Percentiles rank a stretch among this genome's conserved stretches.
Evolutionary conservation across 75 land plant species (phyloP).

Genomic region (Cryptomeria japonica): DNA sequence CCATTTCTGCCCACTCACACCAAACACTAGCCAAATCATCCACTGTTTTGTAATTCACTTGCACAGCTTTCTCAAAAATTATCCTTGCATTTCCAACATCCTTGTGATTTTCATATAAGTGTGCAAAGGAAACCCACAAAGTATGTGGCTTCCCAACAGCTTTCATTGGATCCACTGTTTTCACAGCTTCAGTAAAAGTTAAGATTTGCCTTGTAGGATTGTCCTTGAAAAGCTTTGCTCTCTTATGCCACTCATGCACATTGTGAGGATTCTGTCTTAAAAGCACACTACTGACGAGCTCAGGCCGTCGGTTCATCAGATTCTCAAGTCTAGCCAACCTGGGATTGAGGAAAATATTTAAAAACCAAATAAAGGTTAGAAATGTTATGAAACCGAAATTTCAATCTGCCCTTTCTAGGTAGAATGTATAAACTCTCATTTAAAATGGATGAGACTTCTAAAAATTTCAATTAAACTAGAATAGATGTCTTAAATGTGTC

Average conservation of each 20-base stretch:
- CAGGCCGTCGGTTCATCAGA: conserved; percentile 81
- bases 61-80: conserved; percentile 90
- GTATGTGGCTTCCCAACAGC: conserved; percentile 97
- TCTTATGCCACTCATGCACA: conserved; percentile 96
- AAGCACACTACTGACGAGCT: conserved; percentile 90
- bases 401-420: too few relatives aligned
- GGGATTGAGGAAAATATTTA: neutral
- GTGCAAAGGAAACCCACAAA: conserved; percentile 90
- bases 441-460: too few relatives aligned
- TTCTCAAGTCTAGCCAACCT: conserved; percentile 73
- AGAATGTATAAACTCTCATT: too few relatives aligned
- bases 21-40: conserved; percentile 91
- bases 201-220: conserved; percentile 75
- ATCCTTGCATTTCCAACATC: conserved; percentile 81
- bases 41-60: conserved; percentile 80
- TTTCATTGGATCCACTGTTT: conserved; percentile 88
- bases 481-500: too few relatives aligned
- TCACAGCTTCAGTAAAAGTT: conserved; percentile 92
- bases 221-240: conserved; percentile 79
- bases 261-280: conserved; percentile 93
- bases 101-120: conserved; percentile 79
- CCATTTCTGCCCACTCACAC: conserved; percentile 99
- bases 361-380: neutral
- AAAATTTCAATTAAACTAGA: too few relatives aligned
- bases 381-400: neutral